Evolutionary conservation across 140 eudicot species (phyloP).

Genomic region (Bidens hawaiensis): DNA sequence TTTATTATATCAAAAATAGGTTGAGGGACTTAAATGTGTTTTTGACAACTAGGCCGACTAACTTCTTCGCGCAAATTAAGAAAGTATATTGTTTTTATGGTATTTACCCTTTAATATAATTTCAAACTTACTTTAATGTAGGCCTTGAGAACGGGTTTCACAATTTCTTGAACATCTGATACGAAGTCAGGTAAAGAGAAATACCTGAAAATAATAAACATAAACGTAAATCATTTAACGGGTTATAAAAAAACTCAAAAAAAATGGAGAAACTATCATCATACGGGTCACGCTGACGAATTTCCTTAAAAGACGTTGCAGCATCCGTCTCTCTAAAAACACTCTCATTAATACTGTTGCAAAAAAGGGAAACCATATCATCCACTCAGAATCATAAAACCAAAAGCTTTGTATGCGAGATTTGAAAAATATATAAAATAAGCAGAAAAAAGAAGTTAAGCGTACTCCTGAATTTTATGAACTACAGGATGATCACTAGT

Average conservation of each 20-base stretch:
- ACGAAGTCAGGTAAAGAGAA: slow-evolving; percentile 92
- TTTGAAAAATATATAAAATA: neutral
- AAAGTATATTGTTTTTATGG: neutral
- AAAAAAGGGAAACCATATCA: slow-evolving; percentile 2
- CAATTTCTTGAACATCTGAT: slow-evolving; percentile 83
- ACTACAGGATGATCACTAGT: slow-evolving; percentile 94
- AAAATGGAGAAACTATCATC: slow-evolving; percentile 18
- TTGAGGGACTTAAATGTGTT: too few relatives aligned
- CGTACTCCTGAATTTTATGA: slow-evolving; percentile 91
- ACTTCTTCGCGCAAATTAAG: too few relatives aligned
- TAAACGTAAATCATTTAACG: slow-evolving; percentile 11
- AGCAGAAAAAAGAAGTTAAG: neutral
- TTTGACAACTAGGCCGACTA: too few relatives aligned
- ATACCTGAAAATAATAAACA: slow-evolving; percentile 37
- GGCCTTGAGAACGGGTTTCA: slow-evolving; percentile 79
- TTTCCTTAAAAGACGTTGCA: slow-evolving; percentile 84
- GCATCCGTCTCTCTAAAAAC: slow-evolving; percentile 82
- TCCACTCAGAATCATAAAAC: neutral
- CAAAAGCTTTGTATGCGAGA: neutral
- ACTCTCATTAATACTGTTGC: slow-evolving; percentile 66
- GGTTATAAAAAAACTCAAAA: neutral
- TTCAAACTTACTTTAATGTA: slow-evolving; percentile 62
- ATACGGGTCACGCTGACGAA: slow-evolving; percentile 94
- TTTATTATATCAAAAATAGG: too few relatives aligned
- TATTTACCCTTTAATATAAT: neutral